Base-by-base conservation (phyloP, 768 basidiomycete species). In the Amyloporia xantha region DNA sequence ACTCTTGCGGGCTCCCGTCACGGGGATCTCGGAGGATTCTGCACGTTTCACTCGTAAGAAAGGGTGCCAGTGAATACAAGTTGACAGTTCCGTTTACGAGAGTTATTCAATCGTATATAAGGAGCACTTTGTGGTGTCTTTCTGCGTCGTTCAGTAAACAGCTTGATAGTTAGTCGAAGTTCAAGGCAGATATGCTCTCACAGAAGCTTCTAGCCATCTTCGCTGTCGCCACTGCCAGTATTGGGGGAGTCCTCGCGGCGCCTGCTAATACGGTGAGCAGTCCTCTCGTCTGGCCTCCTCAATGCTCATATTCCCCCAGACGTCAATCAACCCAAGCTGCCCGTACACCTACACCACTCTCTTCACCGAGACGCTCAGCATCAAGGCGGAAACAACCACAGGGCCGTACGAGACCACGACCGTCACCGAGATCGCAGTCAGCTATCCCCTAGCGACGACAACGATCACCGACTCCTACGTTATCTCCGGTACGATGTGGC, bases 361-460 rank as follows among this genome's bases (percentile, higher is more conserved):
- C 9, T 27, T 44, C 42, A 45, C 44, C 2, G 26, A 45, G 44
- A 45, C 44, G 44, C 13, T 35, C 10, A 35, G n/a, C 20, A 45
- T 45, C 44, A 45, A 35, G 19, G 44, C 44, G 28, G 28, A 27
- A 2, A 45, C 44, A 6, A 45, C 44, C 27, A 45, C 44, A n/a
- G 44, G 44, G 3, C 44, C 44, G 4, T 45, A 23, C 44, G 44
- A 45, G 44, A 45, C 44, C 5, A 45, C 44, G 3, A 45, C 44
- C 4, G 17, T 45, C 33, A 45, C 44, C 17, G 44, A 33, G 10
- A n/a, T 15, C n/a, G 6, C 13, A 33, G n/a, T 19, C 5, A 45
- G 30, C 44, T 45, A 45, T 33, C 44, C 44, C 3, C 5, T 45
- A 9, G 30, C 44, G 10, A 45, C 44, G 5, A 36, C 28, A n/a